Evolutionary conservation across 495 filamentous ascomycete species (phyloP).

Genomic region (Penicillium cataractarum): DNA sequence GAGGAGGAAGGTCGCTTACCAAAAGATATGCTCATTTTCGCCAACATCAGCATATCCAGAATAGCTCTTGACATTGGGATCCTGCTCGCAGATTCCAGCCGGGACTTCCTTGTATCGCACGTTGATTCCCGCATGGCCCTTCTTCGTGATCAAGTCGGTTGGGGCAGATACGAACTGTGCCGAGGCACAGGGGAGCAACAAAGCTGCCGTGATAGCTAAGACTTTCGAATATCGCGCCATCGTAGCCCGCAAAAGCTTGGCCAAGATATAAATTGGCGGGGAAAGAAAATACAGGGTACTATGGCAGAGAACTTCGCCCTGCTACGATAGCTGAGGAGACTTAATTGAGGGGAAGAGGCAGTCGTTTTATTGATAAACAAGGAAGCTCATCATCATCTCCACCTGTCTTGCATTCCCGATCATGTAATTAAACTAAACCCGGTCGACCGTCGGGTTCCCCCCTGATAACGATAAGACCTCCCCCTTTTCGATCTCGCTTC

Average conservation of each 20-base stretch:
- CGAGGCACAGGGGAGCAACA: conserved; percentile 8
- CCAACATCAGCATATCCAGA: conserved; percentile 68
- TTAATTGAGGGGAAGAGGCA: background rate
- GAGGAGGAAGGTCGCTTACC: conserved; percentile 20
- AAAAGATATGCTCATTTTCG: conserved; percentile 66
- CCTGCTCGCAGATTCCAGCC: conserved; percentile 65
- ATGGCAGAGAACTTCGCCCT: background rate
- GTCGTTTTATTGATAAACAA: conserved; percentile 3
- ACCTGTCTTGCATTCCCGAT: conserved; percentile 1
- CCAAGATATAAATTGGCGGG: background rate
- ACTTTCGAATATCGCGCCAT: conserved; percentile 15
- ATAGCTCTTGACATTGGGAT: conserved; percentile 66
- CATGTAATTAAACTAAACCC: background rate
- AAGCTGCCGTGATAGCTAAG: background rate
- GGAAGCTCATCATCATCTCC: background rate
- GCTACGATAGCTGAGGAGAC: background rate
- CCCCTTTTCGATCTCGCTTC: background rate
- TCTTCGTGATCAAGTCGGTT: conserved; percentile 52
- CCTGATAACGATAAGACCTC: conserved; percentile 1
- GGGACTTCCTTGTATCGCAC: conserved; percentile 66
- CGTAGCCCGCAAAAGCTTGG: background rate
- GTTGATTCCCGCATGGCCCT: conserved; percentile 54
- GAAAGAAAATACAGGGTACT: background rate
- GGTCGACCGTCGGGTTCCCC: background rate
- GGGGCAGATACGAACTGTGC: conserved; percentile 65